Base-by-base conservation (phyloP, 2,329 filamentous ascomycete species). In the Graphiopsis chlorocephala region DNA sequence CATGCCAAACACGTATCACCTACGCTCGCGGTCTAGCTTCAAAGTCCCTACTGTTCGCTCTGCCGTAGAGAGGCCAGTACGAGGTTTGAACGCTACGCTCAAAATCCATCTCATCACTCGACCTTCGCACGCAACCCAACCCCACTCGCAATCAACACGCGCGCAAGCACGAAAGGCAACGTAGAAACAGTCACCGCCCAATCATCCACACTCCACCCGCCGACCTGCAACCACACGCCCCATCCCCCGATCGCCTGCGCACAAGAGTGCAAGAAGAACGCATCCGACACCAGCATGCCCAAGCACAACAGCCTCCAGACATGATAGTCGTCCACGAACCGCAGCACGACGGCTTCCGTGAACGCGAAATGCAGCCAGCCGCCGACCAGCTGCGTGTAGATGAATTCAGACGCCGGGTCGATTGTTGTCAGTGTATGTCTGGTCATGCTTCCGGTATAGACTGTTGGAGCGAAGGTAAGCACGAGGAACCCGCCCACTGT, bases 301-400 rank as follows among this genome's bases (percentile, higher is more conserved):
- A 66, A 62, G 62, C 71, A 73, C 28, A 73, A 58, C 42, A 72
- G 64, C 48, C 65, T 70, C 72, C 72, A 74, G 26, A 72, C 70
- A 10, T 67, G 65, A 11, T 72, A 25, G 61, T 74, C 72, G 62
- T 74, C 72, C n/a, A 74, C 69, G 11, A 71, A 63, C 4, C 72
- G 67, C 29, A 74, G 63, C 28, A 72, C 65, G 8, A 74, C 67
- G 15, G 62, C 67, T 66, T 74, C 72, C 1, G 66, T 70, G 65
- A 73, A 74, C 42, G 69, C 68, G 42, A 74, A 72, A 55, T 71
- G 66, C 28, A 69, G 57, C 72, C 72, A 74, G 26, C 69, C 72
- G 45, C 72, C 72, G n/a, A 67, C 69, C 12, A 74, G 67, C 48
- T 73, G 64, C 4, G 72, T 74, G 66, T 70, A 73, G 48, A 74